These are phyloP conservation scores for Ustilago nuda DNA, from an alignment of 1,284 basidiomycete genomes.

Conservation along the genomic window DNA sequence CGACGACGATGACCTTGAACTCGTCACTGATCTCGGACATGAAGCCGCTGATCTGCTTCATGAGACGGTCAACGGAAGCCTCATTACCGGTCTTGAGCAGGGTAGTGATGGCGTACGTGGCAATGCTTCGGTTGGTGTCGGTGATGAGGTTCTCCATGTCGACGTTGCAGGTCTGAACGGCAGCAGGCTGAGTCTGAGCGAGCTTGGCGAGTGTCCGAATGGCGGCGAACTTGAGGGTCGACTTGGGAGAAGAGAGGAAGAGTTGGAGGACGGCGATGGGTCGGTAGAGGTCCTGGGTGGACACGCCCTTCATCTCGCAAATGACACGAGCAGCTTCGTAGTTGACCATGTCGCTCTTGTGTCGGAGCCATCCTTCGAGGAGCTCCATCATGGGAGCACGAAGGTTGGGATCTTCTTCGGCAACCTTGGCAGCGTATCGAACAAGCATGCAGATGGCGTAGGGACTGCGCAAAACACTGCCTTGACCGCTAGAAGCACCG, in stretches of 20 bases:
- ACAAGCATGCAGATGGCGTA: constrained; percentile 99
- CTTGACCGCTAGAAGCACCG: constrained; percentile 80
- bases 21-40: constrained; percentile 99
- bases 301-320: constrained; percentile 91
- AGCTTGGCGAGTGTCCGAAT: constrained; percentile 89
- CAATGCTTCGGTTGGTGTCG: constrained; percentile 94
- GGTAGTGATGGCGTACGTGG: constrained; percentile 98
- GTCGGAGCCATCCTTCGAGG: constrained; percentile 92
- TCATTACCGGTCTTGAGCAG: constrained; percentile 99
- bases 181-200: constrained; percentile 82
- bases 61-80: constrained; percentile 96
- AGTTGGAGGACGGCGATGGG: constrained; percentile 75
- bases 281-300: constrained; percentile 81
- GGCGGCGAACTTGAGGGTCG: constrained; percentile 93
- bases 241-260: constrained; percentile 67
- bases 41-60: constrained; percentile 99
- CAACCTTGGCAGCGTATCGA: constrained; percentile 94
- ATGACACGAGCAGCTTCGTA: constrained; percentile 97
- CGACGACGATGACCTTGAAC: constrained; percentile 99
- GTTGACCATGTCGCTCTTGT: constrained; percentile 99
- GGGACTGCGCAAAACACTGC: constrained; percentile 85
- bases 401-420: constrained; percentile 87
- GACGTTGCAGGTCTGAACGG: constrained; percentile 92
- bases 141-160: constrained; percentile 98
- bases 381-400: constrained; percentile 81